Conservation (phyloP, 495 filamentous ascomycete genomes). For the Podospora conica region DNA sequence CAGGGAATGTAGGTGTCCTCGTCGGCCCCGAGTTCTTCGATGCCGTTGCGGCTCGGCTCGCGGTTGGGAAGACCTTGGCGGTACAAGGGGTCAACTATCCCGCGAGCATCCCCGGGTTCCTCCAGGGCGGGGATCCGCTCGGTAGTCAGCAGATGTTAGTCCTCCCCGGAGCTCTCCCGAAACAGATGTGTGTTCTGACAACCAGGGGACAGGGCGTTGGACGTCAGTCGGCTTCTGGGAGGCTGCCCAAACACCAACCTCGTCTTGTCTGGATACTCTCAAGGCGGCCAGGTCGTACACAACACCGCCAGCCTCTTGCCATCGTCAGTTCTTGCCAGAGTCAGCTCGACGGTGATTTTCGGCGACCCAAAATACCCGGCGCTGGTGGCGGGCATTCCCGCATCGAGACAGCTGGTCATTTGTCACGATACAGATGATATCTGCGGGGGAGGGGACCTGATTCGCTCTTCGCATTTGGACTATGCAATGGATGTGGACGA, state of each 20-base stretch:
- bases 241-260: conserved; percentile 56
- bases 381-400: conserved; percentile 39
- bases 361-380: conserved; percentile 48
- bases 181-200: background rate
- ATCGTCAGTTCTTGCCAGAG: conserved; percentile 24
- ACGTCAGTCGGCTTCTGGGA: conserved; percentile 41
- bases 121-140: conserved; percentile 37
- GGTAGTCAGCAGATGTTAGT: conserved; percentile 35
- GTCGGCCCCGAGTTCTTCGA: conserved; percentile 50
- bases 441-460: conserved; percentile 44
- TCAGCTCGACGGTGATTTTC: conserved; percentile 47
- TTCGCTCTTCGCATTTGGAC: conserved; percentile 45
- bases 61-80: conserved; percentile 37
- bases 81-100: conserved; percentile 54
- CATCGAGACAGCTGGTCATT: conserved; percentile 43
- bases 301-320: conserved; percentile 38
- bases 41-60: conserved; percentile 27
- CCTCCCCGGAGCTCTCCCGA: background rate
- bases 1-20: conserved; percentile 52
- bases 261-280: conserved; percentile 56
- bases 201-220: conserved; percentile 35
- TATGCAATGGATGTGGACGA: conserved; percentile 43
- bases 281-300: conserved; percentile 49
- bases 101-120: conserved; percentile 38
- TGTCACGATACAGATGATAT: conserved; percentile 52